phyloP scores from a whole-genome alignment of 23 red algal genomes.

The Gracilaria domingensis region DNA sequence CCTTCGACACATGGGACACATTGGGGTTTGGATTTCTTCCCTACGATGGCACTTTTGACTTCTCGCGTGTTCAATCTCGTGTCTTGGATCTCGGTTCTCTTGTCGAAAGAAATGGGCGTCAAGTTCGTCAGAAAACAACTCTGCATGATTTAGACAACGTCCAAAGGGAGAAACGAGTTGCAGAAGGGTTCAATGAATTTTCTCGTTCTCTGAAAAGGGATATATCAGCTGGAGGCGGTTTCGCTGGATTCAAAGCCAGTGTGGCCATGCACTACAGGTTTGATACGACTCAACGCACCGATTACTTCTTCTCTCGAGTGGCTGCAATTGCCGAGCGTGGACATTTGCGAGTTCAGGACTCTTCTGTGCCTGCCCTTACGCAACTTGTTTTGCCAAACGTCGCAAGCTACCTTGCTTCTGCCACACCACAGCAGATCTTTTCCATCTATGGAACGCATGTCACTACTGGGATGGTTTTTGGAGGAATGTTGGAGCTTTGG shows the following conservation, averaged over 20 bases:
- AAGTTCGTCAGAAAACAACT: slow-evolving; percentile 24
- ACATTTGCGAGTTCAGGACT: slow-evolving; percentile 15
- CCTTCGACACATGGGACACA: slow-evolving; percentile 23
- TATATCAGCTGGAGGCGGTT: slow-evolving; percentile 34
- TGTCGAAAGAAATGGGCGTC: slow-evolving; percentile 6
- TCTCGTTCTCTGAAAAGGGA: background rate
- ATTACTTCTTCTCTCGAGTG: slow-evolving; percentile 45
- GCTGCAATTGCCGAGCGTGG: slow-evolving; percentile 27
- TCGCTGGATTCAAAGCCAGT: slow-evolving; percentile 32
- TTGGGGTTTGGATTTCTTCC: slow-evolving; percentile 36
- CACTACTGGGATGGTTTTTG: slow-evolving; percentile 38
- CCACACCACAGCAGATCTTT: slow-evolving; percentile 46
- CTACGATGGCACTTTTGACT: slow-evolving; percentile 59
- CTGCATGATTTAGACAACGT: slow-evolving; percentile 7
- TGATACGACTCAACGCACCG: slow-evolving; percentile 24
- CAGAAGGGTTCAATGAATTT: slow-evolving; percentile 42
- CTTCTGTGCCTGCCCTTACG: background rate
- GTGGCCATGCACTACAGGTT: slow-evolving; percentile 42
- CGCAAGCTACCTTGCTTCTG: background rate
- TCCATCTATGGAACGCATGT: slow-evolving; percentile 49
- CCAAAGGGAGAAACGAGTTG: slow-evolving; percentile 1
- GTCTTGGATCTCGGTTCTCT: slow-evolving; percentile 49
- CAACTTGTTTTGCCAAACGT: slow-evolving; percentile 33
- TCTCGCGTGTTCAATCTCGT: slow-evolving; percentile 6
- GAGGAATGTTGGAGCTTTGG: slow-evolving; percentile 62